Conservation (phyloP, 805 yeast genomes). For the Yarrowia deformans region DNA sequence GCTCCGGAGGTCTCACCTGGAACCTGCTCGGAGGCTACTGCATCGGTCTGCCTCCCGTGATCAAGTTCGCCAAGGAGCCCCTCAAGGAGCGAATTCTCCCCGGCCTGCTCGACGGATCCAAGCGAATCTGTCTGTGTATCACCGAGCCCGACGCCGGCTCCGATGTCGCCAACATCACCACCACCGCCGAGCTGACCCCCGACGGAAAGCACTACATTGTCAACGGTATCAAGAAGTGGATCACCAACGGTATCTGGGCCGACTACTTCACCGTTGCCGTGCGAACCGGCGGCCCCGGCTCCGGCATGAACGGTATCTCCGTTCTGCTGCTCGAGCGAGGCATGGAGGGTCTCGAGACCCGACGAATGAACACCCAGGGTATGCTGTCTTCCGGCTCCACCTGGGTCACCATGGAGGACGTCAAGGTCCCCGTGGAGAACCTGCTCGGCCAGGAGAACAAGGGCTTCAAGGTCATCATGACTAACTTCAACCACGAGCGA, state of each 20-base stretch:
- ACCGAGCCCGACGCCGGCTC: constrained; percentile 58
- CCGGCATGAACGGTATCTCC: constrained; percentile 53
- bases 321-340: constrained; percentile 52
- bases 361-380: constrained; percentile 54
- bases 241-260: constrained; percentile 55
- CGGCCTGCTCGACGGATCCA: constrained; percentile 51
- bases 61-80: constrained; percentile 49
- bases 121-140: constrained; percentile 54
- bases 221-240: constrained; percentile 57
- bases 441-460: constrained; percentile 53
- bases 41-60: constrained; percentile 54
- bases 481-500: constrained; percentile 57
- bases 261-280: constrained; percentile 57
- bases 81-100: constrained; percentile 52
- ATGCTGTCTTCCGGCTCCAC: constrained; percentile 55
- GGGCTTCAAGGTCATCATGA: constrained; percentile 55
- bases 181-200: constrained; percentile 51
- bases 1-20: constrained; percentile 55
- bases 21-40: constrained; percentile 53
- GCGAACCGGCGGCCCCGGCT: constrained; percentile 54
- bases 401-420: constrained; percentile 54
- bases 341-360: constrained; percentile 51
- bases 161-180: constrained; percentile 54
- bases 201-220: constrained; percentile 54
- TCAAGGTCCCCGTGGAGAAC: constrained; percentile 54